Evolutionary conservation across 2,329 filamentous ascomycete genomes (phyloP), one percentile per base, ranked within the genome.

Genomic region (Blastomyces emzantsi): DNA sequence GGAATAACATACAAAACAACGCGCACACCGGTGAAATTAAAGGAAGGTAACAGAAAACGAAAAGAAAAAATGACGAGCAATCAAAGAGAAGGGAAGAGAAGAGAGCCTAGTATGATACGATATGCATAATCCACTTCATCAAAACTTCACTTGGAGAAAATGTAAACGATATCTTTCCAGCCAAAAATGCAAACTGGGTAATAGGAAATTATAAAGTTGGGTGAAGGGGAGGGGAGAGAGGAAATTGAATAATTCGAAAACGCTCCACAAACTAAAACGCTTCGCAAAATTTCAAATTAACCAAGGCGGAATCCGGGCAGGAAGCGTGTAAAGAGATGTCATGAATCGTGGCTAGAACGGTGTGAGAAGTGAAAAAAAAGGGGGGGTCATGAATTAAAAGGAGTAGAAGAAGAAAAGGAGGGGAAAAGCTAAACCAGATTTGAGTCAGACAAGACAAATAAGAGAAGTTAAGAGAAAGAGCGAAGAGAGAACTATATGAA

Each of bases 251-350:
- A 19, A 41, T 41, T n/a, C 22, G 30, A 56, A n/a, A 54, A 11
- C 25, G 54, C 54, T 39, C 30, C 19, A n/a, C 17, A 56, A 22
- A 39, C 30, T 36, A 36, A 36, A 57, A 57, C 52, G 52, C 52
- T 55, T 55, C 28, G 28, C 28, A 3, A 43, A 36, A 22, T 9
- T 51, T 51, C 22, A 54, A 33, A 6, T 39, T 52, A 55, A 41
- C 30, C 28, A 30, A 57, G 49, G 30, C 4, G 39, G 28, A 28
- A 56, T 22, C 7, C 19, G 30, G 47, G 60, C n/a, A 22, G 25
- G 28, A 57, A 65, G 13, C 43, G 49, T 25, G 13, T 5, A 52
- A 52, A 30, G 49, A 68, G 66, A 65, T 45, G 63, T 62, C 58
- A 57, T 41, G 57, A 65, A 60, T 60, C 43, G 22, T 47, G 33